Base-by-base conservation (phyloP, 371 early-diverging fungal species). In the Mucor velutinosus region DNA sequence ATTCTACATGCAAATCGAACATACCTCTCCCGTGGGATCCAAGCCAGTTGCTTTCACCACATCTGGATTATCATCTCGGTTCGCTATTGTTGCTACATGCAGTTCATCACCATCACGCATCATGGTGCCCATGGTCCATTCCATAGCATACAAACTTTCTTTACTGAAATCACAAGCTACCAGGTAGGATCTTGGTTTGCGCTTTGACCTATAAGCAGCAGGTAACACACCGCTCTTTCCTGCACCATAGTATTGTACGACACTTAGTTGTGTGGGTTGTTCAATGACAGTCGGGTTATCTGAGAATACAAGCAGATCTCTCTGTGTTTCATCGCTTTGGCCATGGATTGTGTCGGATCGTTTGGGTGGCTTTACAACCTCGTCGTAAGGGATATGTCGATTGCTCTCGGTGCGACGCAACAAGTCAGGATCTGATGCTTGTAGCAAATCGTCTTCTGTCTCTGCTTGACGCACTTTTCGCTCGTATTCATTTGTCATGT, bases 101-200 rank as follows among this genome's bases (percentile, higher is more conserved):
- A 87, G 57, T 32, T 81, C 84, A 58, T 87, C 86, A 0, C 85
- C 85, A 61, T 81, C 85, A 32, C 86, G 81, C 73, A 87, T 79
- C 51, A 87, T 80, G 3, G 87, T 82, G 1, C 82, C 83, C 73
- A 84, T 83, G 2, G 83, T 76, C 86, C 86, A 87, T 57, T 85
- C 83, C 41, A 82, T 66, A 0, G 82, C 80, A 67, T 79, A 75
- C 7, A 76, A 63, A 62, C 78, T 75, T 49, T 79, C 78, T 33
- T 73, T 74, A 60, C 76, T 75, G 56, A 82, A 82, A 59, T 82
- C 82, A 39, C 75, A 79, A 1, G 82, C 82, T 4, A 76, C 78
- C 56, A 82, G 64, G 39, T 79, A 82, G 0, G 67, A 21, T 21
- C 76, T 74, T 12, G 74, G 35, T 43, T 60, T 69, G 2, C 69